Conservation (phyloP, 2,329 filamentous ascomycete species). For the Hawksworthiomyces lignivorus region DNA sequence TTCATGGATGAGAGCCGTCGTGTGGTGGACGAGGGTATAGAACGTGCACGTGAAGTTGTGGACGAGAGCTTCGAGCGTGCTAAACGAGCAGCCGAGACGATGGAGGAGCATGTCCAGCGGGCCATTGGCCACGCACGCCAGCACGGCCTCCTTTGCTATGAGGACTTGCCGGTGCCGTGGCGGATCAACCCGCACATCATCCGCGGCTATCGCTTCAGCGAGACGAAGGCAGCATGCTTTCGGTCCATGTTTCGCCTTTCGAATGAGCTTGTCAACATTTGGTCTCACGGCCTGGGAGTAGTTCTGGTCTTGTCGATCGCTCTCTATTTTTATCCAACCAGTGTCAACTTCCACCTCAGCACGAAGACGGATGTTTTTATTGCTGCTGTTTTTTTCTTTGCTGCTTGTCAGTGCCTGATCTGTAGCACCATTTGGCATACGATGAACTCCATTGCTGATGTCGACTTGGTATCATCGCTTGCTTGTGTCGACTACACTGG, state of each 20-base stretch:
- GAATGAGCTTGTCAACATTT: constrained; percentile 96
- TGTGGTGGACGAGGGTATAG: constrained; percentile 72
- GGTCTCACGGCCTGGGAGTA: constrained; percentile 89
- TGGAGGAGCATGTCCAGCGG: constrained; percentile 77
- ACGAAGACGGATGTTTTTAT: constrained; percentile 85
- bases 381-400: constrained; percentile 91
- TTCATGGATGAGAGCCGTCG: constrained; percentile 72
- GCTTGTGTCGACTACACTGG: constrained; percentile 98
- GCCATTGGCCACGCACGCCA: constrained; percentile 70
- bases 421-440: constrained; percentile 98
- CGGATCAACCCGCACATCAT: constrained; percentile 89
- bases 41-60: constrained; percentile 65
- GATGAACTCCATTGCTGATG: constrained; percentile 93
- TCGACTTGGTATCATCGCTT: constrained; percentile 84
- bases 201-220: constrained; percentile 85
- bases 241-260: constrained; percentile 75
- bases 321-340: constrained; percentile 92
- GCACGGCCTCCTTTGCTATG: constrained; percentile 76
- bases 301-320: constrained; percentile 79
- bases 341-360: constrained; percentile 76
- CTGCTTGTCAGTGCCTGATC: constrained; percentile 86
- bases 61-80: constrained; percentile 77
- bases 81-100: constrained; percentile 68
- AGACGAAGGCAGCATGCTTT: constrained; percentile 84
- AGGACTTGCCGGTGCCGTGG: constrained; percentile 88